Evolutionary conservation across 1,139 yeast species (phyloP).

Genomic region (Pneumocystis wakefieldiae): DNA sequence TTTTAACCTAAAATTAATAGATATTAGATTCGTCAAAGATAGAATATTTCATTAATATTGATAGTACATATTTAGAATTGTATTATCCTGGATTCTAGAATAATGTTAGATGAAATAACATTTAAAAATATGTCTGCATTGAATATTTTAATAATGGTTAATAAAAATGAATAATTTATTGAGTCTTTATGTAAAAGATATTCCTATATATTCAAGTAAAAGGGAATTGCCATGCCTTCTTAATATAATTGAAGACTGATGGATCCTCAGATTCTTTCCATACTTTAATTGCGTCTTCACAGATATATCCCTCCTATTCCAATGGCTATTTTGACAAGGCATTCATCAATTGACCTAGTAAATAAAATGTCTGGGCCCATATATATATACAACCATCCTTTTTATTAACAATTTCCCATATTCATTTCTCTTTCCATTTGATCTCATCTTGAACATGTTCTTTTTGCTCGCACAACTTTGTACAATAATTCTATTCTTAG

Average conservation of each 20-base stretch:
- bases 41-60: not conserved
- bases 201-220: not conserved
- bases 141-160: not conserved
- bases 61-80: not conserved
- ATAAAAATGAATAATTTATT: not conserved
- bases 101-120: not conserved
- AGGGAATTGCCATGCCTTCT: constrained; percentile 4
- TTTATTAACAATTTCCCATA: constrained; percentile 39
- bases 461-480: constrained; percentile 39
- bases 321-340: constrained; percentile 45
- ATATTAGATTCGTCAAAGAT: not conserved
- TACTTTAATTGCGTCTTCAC: constrained; percentile 45
- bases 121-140: too few relatives aligned
- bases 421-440: constrained; percentile 34
- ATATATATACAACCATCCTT: constrained; percentile 64
- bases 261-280: constrained; percentile 16
- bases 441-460: constrained; percentile 63
- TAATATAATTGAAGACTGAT: constrained; percentile 5
- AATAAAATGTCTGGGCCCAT: constrained; percentile 77
- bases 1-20: not conserved
- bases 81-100: not conserved
- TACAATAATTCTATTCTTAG: constrained; percentile 30
- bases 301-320: constrained; percentile 30
- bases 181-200: not conserved
- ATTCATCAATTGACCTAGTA: constrained; percentile 67